phyloP scores from a whole-genome alignment of 192 early-diverging fungal genomes.

The Coemansia sp. region DNA sequence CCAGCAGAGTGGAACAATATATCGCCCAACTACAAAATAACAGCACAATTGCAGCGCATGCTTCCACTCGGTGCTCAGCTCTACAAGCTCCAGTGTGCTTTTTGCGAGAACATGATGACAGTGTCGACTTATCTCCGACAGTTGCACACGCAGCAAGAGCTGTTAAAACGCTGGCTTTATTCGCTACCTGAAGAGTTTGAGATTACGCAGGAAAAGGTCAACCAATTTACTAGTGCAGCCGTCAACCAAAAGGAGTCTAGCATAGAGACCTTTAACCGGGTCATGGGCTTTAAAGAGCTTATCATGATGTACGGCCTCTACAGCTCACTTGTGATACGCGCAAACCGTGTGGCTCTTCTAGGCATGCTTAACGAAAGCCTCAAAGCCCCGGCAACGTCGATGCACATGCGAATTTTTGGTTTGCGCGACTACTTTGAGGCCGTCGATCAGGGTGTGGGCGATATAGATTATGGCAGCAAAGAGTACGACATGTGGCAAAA shows the following conservation, averaged over 20 bases:
- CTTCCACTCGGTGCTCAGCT: constrained; percentile 44
- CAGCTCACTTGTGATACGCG: constrained; percentile 46
- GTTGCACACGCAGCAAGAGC: constrained; percentile 41
- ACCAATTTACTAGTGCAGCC: constrained; percentile 12
- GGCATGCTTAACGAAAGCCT: constrained; percentile 41
- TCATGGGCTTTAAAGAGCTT: constrained; percentile 56
- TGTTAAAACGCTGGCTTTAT: constrained; percentile 50
- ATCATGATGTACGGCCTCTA: constrained; percentile 50
- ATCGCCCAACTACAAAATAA: constrained; percentile 47
- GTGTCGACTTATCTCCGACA: constrained; percentile 31
- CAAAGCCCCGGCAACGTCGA: constrained; percentile 34
- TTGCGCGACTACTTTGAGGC: constrained; percentile 53
- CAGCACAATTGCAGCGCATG: constrained; percentile 45
- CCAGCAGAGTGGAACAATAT: constrained; percentile 44
- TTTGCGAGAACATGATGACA: constrained; percentile 21
- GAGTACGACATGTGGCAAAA: constrained; percentile 37
- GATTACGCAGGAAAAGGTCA: constrained; percentile 43
- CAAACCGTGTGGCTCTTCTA: constrained; percentile 48
- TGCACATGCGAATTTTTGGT: constrained; percentile 47
- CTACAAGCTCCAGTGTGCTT: constrained; percentile 36
- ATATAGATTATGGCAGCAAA: constrained; percentile 12
- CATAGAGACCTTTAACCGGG: constrained; percentile 27
- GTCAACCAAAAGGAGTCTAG: constrained; percentile 1
- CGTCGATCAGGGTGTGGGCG: constrained; percentile 7
- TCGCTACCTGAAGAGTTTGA: constrained; percentile 52